phyloP scores from a whole-genome alignment of 2,329 filamentous ascomycete genomes.

The Rhytidhysteron rufulum region DNA sequence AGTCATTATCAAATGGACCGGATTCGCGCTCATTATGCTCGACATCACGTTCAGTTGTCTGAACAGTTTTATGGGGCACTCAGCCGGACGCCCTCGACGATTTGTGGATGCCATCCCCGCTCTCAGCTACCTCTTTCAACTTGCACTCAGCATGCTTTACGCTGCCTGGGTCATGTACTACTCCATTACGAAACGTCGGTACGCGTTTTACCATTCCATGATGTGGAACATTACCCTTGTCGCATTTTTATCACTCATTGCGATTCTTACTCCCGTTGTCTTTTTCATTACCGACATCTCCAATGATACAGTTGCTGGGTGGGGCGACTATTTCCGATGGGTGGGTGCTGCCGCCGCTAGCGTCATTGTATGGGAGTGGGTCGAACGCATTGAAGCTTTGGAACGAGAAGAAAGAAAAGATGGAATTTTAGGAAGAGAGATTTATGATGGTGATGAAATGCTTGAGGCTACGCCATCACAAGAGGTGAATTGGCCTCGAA shows the following conservation, averaged over 20 bases:
- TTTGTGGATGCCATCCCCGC: constrained; percentile 91
- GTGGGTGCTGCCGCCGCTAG: constrained; percentile 92
- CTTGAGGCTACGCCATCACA: constrained; percentile 63
- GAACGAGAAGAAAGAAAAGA: constrained; percentile 93
- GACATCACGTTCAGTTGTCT: constrained; percentile 89
- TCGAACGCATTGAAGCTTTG: constrained; percentile 86
- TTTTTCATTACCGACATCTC: constrained; percentile 92
- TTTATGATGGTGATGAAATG: constrained; percentile 94
- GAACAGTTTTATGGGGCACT: constrained; percentile 72
- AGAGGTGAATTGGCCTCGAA: constrained; percentile 49
- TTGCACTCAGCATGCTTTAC: constrained; percentile 81
- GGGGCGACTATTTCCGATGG: constrained; percentile 95
- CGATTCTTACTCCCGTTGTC: constrained; percentile 84
- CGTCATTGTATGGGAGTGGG: constrained; percentile 98
- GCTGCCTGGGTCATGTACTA: constrained; percentile 95
- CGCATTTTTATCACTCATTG: constrained; percentile 70
- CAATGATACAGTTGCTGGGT: constrained; percentile 78
- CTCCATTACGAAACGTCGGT: constrained; percentile 83
- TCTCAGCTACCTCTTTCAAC: constrained; percentile 83
- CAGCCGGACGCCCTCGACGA: constrained; percentile 61
- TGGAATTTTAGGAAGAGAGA: constrained; percentile 82
- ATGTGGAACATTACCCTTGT: constrained; percentile 88
- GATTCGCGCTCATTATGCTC: constrained; percentile 85
- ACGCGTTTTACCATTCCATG: constrained; percentile 83
- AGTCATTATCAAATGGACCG: constrained; percentile 97